Base-by-base conservation (phyloP, 2,329 filamentous ascomycete species). In the Arthrobotrys conoides region DNA sequence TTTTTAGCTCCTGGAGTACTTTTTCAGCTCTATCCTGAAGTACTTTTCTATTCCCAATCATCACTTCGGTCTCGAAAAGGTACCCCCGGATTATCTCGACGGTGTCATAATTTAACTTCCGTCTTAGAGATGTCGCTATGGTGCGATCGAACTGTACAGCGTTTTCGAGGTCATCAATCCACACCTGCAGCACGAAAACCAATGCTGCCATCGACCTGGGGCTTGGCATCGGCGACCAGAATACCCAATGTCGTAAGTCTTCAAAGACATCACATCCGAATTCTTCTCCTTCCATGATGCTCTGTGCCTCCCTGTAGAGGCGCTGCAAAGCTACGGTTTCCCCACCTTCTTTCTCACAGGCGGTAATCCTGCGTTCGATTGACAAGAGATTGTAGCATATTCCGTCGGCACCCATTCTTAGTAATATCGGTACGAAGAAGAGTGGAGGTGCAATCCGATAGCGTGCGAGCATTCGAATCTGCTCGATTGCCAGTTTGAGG, bases 131-230 rank as follows among this genome's bases (percentile, higher is more conserved):
- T 14, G 10, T 8, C 5, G 55, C 65, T 3, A 70, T 27, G 0
- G 30, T 51, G 2, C 36, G 24, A 18, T 61, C 57, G 27, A 70
- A 70, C 5, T 27, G 24, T 24, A 38, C 46, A 18, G 64, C 27
- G 5, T 59, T 38, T 24, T 76, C 66, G 3, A 76, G 27, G 55
- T 76, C 71, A 9, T 48, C 30, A 33, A 76, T 66, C 71, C 71
- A 76, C 24, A 36, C n/a, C 6, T 75, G 64, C 30, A 75, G 16
- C 22, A 75, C 27, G 1, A 75, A 20, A 30, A 75, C 67, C 9
- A 41, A 24, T 27, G 55, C 49, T 8, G 51, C 41, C 64, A 69
- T 63, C 1, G 20, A 41, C 12, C n/a, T 16, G 16, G 64, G 55
- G 10, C 2, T 0, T 2, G 71, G 63, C 14, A 68, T 44, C 20